Conservation (phyloP, 2,329 filamentous ascomycete genomes). For the Cladosporium velox region DNA sequence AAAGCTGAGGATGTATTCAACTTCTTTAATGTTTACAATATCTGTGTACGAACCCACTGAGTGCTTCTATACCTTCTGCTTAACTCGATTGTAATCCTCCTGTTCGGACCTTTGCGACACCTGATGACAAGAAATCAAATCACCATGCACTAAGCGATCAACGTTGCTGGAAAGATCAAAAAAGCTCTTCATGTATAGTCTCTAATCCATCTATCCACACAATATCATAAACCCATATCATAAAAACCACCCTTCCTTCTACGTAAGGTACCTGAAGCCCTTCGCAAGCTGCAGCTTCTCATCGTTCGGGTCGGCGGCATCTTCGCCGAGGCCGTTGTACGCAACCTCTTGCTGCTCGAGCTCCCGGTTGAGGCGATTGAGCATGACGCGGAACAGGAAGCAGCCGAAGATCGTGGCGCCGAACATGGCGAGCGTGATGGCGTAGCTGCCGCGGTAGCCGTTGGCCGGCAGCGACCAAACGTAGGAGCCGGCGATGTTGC, state of each 20-base stretch:
- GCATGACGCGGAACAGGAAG: conserved; percentile 11
- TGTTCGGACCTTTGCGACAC: background rate
- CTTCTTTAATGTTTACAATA: background rate
- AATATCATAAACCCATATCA: background rate
- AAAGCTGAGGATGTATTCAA: background rate
- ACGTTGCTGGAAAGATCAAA: background rate
- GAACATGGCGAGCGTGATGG: conserved; percentile 66
- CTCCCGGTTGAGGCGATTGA: conserved; percentile 12
- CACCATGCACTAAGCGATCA: background rate
- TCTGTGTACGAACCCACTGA: background rate
- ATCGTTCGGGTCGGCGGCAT: conserved; percentile 12
- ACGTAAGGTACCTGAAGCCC: conserved; percentile 28
- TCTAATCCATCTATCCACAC: background rate
- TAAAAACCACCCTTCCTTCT: background rate
- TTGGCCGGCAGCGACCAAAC: conserved; percentile 63
- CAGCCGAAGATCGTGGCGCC: conserved; percentile 58
- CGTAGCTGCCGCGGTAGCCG: conserved; percentile 65
- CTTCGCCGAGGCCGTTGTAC: conserved; percentile 2
- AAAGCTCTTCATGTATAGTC: background rate
- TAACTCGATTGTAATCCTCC: background rate
- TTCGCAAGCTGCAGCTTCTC: conserved; percentile 19
- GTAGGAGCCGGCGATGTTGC: conserved; percentile 56
- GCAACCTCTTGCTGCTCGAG: conserved; percentile 9
- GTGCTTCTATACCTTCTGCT: background rate
- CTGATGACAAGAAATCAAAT: background rate